Conservation (phyloP, 78 protist genomes). For the Speleostelium caveatum region DNA sequence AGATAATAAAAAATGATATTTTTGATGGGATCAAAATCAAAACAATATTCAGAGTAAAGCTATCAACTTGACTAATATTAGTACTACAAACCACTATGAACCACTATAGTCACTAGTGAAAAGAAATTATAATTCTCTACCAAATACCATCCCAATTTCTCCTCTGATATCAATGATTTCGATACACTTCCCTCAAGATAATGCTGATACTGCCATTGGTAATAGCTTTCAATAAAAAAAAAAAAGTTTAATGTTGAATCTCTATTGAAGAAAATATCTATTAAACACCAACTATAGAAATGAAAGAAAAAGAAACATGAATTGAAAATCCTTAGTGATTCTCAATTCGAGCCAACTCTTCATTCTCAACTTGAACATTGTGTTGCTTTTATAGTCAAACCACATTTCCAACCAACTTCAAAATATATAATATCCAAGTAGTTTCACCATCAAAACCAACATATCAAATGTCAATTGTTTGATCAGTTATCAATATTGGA, state of each 20-base stretch:
- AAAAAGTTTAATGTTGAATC: constrained; percentile 7
- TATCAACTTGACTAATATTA: no score
- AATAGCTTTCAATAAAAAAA: constrained; percentile 39
- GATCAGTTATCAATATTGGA: neutral
- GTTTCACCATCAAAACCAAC: neutral
- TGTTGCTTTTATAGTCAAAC: constrained; percentile 10
- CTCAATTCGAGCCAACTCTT: neutral
- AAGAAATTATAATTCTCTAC: neutral
- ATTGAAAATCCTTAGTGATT: constrained; percentile 16
- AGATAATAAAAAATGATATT: no score
- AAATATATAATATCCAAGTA: neutral
- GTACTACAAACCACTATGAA: no score
- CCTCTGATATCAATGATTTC: neutral
- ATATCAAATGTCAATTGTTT: neutral
- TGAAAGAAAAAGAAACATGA: constrained; percentile 39
- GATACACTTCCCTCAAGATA: neutral
- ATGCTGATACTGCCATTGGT: constrained; percentile 19
- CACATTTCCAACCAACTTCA: constrained; percentile 1
- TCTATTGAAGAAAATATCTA: constrained; percentile 5
- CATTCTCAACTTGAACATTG: neutral
- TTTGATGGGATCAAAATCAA: no score
- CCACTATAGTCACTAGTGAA: no score
- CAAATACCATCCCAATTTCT: neutral
- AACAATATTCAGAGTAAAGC: no score
- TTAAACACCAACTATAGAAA: neutral